Evolutionary conservation across 2,329 filamentous ascomycete genomes (phyloP), one percentile per base, ranked within the genome.

Genomic region (Fusarium zealandicum): DNA sequence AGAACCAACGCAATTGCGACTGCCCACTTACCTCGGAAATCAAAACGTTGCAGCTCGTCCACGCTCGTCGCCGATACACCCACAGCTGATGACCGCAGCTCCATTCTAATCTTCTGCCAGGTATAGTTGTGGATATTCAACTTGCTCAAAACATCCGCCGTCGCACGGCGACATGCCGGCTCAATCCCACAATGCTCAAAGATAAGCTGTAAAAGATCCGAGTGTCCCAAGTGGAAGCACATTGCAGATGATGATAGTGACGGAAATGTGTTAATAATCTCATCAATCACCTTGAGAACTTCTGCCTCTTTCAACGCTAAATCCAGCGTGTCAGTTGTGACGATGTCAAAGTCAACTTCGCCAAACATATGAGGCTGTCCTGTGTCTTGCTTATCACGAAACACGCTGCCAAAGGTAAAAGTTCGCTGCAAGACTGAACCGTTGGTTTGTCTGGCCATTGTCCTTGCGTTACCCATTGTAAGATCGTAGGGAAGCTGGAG

Each of bases 261-360:
- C 0, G 93, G 93, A 59, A 98, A 93, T 5, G 88, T 83, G 41
- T 87, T 82, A 13, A 96, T 83, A 33, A 97, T 89, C 70, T 99
- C 95, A 70, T 99, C 95, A 17, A 98, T 78, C 3, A 98, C 93
- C 67, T 97, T 98, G 64, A 99, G 84, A 1, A 92, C 88, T 73
- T 98, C 93, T 0, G 93, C 93, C 73, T 99, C 95, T 68, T 96
- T 96, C 50, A 97, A 74, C 1, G 92, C 89, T 38, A 96, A 78
- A 67, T 98, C 92, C 5, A 92, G 75, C 1, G 89, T 88, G 64
- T 93, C 88, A 37, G 85, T 83, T 1, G 92, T 93, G n/a, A 96
- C 83, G 54, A 99, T 92, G 73, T 99, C 95, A 71, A 98, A 99
- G 71, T 98, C 93, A 3, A 96, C 93, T 70, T 98, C 95, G 9